phyloP scores from a whole-genome alignment of 1,284 basidiomycete genomes.

The Ganoderma boninense region DNA sequence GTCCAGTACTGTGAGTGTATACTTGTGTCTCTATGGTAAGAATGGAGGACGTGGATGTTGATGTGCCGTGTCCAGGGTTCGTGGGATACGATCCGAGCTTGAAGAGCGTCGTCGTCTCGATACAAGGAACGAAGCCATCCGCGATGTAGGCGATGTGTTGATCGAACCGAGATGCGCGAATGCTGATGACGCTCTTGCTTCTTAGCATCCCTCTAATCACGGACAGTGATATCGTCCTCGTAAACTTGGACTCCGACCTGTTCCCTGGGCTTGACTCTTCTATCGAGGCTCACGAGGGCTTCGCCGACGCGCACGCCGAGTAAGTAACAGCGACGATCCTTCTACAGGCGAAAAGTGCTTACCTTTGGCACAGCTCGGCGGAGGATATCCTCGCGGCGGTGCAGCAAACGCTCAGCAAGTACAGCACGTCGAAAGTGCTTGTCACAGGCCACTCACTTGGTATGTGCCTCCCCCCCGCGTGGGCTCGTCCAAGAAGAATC shows the following conservation, averaged over 20 bases:
- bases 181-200: not conserved
- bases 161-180: not conserved
- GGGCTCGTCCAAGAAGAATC: not conserved
- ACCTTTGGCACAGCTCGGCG: conserved; percentile 41
- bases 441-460: conserved; percentile 52
- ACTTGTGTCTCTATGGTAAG: not conserved
- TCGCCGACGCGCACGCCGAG: conserved; percentile 60
- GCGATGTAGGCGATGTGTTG: conserved; percentile 51
- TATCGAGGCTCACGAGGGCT: conserved; percentile 66
- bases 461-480: conserved; percentile 12
- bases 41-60: not conserved
- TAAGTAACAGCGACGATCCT: conserved; percentile 48
- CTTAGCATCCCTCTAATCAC: conserved; percentile 58
- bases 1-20: conserved; percentile 56
- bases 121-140: conserved; percentile 56
- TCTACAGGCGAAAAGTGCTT: not conserved
- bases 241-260: conserved; percentile 49
- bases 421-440: conserved; percentile 43
- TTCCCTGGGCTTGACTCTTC: conserved; percentile 64
- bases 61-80: conserved; percentile 40
- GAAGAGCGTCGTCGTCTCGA: conserved; percentile 41
- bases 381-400: conserved; percentile 47
- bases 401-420: conserved; percentile 39
- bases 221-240: conserved; percentile 57
- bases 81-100: conserved; percentile 38